Conservation (phyloP, 2,329 filamentous ascomycete species). For the Alternaria angustiovoidea region DNA sequence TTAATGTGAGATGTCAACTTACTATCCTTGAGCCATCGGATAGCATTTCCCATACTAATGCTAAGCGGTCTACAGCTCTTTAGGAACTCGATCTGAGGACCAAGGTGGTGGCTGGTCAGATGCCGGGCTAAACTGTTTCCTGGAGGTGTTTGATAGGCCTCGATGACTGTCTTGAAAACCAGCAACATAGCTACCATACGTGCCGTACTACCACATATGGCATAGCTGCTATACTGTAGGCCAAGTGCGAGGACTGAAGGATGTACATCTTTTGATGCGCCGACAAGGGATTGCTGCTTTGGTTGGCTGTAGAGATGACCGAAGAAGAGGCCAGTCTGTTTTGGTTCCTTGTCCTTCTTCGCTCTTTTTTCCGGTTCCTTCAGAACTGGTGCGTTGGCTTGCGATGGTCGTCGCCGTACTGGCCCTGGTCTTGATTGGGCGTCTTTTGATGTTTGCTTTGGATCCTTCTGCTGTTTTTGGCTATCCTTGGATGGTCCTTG, state of each 20-base stretch:
- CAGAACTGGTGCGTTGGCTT: conserved; percentile 36
- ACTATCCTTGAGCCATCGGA: conserved; percentile 86
- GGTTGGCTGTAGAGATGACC: conserved; percentile 82
- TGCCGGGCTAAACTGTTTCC: conserved; percentile 88
- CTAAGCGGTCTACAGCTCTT: conserved; percentile 94
- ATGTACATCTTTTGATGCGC: conserved; percentile 76
- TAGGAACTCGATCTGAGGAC: conserved; percentile 94
- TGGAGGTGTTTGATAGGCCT: conserved; percentile 88
- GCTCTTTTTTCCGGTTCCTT: conserved; percentile 45
- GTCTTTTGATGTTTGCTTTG: conserved; percentile 45
- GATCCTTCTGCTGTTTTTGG: conserved; percentile 48
- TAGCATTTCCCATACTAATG: conserved; percentile 96
- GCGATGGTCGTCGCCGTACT: conserved; percentile 40
- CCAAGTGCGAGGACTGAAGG: conserved; percentile 85
- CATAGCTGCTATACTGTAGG: conserved; percentile 88
- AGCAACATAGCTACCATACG: conserved; percentile 86
- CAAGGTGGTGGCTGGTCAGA: conserved; percentile 88
- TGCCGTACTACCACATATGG: conserved; percentile 87
- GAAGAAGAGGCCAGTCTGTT: conserved; percentile 67
- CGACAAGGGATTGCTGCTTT: conserved; percentile 68
- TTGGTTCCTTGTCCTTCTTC: conserved; percentile 52
- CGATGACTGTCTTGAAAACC: conserved; percentile 91
- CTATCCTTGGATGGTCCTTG: conserved; percentile 39
- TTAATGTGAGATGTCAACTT: conserved; percentile 14
- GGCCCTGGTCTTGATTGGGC: conserved; percentile 45